Percentiles rank a stretch among this genome's conserved stretches.
Evolutionary conservation across 306 rosid species (phyloP).

Genomic region (Datisca glomerata): DNA sequence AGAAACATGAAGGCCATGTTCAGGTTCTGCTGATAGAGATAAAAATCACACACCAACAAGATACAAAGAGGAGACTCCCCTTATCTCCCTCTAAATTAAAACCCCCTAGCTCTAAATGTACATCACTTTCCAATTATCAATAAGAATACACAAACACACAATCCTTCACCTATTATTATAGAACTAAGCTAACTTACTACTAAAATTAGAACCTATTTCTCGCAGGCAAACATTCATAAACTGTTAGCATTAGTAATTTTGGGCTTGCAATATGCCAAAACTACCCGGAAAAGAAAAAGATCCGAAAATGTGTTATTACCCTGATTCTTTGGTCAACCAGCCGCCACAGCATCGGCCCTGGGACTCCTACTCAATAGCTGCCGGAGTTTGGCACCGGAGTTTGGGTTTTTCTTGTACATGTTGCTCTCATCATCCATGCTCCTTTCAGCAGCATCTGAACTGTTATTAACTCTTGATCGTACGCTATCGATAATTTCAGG

Average conservation of each 20-base stretch:
- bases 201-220: slow-evolving; percentile 37
- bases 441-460: slow-evolving; percentile 41
- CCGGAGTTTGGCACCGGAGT: slow-evolving; percentile 69
- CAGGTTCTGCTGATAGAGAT: too few species aligned
- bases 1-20: too few species aligned
- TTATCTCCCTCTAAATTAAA: too few species aligned
- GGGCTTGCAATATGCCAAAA: slow-evolving; percentile 97
- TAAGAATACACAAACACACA: not conserved
- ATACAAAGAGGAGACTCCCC: too few species aligned
- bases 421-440: slow-evolving; percentile 43
- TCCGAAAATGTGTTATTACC: slow-evolving; percentile 18
- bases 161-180: not conserved
- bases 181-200: slow-evolving; percentile 4
- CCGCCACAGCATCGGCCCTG: slow-evolving; percentile 79
- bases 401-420: slow-evolving; percentile 48
- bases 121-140: slow-evolving; percentile 29
- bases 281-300: slow-evolving; percentile 26
- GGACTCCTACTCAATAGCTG: slow-evolving; percentile 78
- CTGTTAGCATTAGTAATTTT: slow-evolving; percentile 77
- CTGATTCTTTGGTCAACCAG: slow-evolving; percentile 42
- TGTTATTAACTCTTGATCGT: slow-evolving; percentile 57
- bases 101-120: slow-evolving; percentile 43
- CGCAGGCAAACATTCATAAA: slow-evolving; percentile 36
- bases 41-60: too few species aligned
- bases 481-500: slow-evolving; percentile 65